These are phyloP conservation scores for Neohortaea acidophila DNA, from an alignment of 495 filamentous ascomycete species.

Conservation along the genomic window DNA sequence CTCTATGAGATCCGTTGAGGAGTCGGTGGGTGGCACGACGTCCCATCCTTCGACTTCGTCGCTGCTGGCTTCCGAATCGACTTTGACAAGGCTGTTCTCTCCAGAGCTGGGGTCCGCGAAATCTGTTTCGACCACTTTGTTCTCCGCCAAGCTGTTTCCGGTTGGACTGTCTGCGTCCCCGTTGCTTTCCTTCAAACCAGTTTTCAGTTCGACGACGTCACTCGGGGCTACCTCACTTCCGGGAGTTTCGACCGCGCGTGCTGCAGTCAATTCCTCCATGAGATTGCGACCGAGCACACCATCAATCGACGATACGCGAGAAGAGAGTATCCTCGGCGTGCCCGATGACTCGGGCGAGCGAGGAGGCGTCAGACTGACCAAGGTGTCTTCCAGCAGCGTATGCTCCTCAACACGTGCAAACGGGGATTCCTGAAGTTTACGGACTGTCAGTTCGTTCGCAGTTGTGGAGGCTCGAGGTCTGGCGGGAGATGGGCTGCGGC, in stretches of 20 bases:
- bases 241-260: neutral
- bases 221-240: neutral
- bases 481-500: conserved; percentile 5
- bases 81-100: too few species aligned
- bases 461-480: conserved; percentile 15
- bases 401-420: conserved; percentile 1
- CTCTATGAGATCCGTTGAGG: too few species aligned
- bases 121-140: too few species aligned
- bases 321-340: conserved; percentile 7
- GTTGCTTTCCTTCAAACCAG: too few species aligned
- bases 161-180: too few species aligned
- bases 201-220: too few species aligned
- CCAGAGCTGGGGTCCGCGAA: too few species aligned
- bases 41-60: too few species aligned
- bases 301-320: conserved; percentile 1
- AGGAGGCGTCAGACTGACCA: neutral
- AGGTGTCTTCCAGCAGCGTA: conserved; percentile 1
- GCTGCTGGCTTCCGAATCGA: too few species aligned
- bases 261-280: conserved; percentile 16
- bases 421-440: conserved; percentile 5
- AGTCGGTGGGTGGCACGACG: too few species aligned
- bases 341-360: conserved; percentile 4
- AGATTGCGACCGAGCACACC: conserved; percentile 14
- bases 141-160: too few species aligned
- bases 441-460: conserved; percentile 6